Conservation (phyloP, 2,329 filamentous ascomycete genomes). For the Fusarium clavum region DNA sequence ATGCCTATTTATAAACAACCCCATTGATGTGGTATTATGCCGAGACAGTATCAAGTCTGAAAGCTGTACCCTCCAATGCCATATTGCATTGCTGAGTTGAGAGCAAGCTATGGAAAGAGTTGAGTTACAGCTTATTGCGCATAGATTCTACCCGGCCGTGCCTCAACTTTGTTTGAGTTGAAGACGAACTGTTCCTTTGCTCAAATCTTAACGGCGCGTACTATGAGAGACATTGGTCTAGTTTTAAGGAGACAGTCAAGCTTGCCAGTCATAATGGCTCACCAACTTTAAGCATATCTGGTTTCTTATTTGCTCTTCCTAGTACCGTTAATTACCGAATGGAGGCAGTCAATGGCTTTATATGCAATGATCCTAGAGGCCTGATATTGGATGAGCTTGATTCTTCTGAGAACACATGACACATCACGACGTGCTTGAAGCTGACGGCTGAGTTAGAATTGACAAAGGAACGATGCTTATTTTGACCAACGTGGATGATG, state of each 20-base stretch:
- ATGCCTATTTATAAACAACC: background rate
- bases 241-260: background rate
- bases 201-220: background rate
- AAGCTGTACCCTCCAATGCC: background rate
- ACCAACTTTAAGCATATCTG: background rate
- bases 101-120: background rate
- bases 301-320: background rate
- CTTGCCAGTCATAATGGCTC: background rate
- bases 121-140: background rate
- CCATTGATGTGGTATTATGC: background rate
- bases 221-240: background rate
- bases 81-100: background rate
- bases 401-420: background rate
- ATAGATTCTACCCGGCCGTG: background rate
- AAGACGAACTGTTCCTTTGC: background rate
- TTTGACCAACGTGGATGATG: slow-evolving; percentile 11
- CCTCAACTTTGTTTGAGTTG: background rate
- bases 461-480: slow-evolving; percentile 2
- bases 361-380: background rate
- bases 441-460: slow-evolving; percentile 14
- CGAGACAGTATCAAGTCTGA: background rate
- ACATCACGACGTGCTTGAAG: background rate
- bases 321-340: background rate
- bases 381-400: slow-evolving; percentile 5
- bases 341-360: background rate